phyloP scores from a whole-genome alignment of 345 rosid genomes.

The Gossypium sturtianum region DNA sequence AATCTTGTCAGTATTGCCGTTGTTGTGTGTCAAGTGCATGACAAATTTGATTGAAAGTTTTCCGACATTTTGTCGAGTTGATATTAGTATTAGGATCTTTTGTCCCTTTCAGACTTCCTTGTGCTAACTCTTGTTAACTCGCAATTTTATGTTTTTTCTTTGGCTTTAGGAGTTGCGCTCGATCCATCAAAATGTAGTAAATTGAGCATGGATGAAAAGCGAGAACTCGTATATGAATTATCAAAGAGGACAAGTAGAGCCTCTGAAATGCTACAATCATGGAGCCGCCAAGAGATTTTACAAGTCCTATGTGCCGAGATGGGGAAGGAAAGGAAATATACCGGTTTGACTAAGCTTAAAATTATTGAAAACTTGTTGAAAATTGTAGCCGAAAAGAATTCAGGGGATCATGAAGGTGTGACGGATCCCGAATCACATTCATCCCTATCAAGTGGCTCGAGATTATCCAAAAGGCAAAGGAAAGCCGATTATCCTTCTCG shows the following conservation, averaged over 20 bases:
- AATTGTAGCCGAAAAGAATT: conserved; percentile 65
- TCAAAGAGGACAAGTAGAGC: conserved; percentile 63
- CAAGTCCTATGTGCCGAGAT: conserved; percentile 87
- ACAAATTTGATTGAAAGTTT: background rate
- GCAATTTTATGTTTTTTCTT: background rate
- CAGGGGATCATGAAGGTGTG: conserved; percentile 19
- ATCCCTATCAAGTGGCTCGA: conserved; percentile 29
- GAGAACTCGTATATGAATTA: conserved; percentile 74
- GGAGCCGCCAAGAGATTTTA: conserved; percentile 94
- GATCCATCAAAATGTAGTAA: conserved; percentile 52
- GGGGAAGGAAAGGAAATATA: conserved; percentile 97
- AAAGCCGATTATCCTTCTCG: conserved; percentile 62
- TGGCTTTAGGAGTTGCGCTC: conserved; percentile 30
- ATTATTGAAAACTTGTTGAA: conserved; percentile 82
- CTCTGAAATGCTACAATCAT: conserved; percentile 63
- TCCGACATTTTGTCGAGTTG: background rate
- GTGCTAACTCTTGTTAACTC: background rate
- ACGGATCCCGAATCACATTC: conserved; percentile 32
- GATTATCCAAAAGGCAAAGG: conserved; percentile 53
- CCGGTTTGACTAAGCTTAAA: conserved; percentile 83
- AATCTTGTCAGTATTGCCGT: background rate
- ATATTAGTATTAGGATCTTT: background rate
- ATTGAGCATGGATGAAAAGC: conserved; percentile 69
- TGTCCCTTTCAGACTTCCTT: background rate
- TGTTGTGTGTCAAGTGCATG: background rate